These are phyloP conservation scores for Pleurotus tuoliensis DNA, from an alignment of 768 basidiomycete genomes.

Conservation along the genomic window DNA sequence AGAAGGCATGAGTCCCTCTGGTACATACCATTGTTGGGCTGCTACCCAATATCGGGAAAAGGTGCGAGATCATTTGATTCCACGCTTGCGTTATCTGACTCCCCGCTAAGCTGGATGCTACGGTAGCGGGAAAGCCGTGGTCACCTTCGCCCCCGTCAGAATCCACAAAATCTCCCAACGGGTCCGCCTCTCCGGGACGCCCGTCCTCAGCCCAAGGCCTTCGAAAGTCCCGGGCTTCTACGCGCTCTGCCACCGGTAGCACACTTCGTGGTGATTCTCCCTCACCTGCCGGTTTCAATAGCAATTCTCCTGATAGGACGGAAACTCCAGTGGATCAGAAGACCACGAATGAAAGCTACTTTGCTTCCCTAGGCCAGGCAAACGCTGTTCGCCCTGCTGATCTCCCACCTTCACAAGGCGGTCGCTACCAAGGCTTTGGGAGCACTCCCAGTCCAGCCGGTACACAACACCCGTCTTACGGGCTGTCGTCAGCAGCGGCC, in stretches of 20 bases:
- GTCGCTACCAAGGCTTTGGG: constrained; percentile 91
- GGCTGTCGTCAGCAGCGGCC: constrained; percentile 73
- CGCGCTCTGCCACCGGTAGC: constrained; percentile 44
- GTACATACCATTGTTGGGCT: constrained; percentile 92
- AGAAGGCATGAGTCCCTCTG: constrained; percentile 55
- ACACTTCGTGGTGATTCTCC: constrained; percentile 48
- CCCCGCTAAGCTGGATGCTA: constrained; percentile 66
- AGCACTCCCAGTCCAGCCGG: constrained; percentile 60
- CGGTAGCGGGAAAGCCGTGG: constrained; percentile 76
- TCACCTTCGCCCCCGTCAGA: constrained; percentile 68
- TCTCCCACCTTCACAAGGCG: constrained; percentile 91
- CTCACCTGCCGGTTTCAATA: constrained; percentile 51
- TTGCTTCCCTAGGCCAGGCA: constrained; percentile 75
- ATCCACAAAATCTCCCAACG: constrained; percentile 29
- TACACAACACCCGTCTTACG: constrained; percentile 61
- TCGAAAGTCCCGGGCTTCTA: constrained; percentile 79
- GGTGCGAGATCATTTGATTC: constrained; percentile 35
- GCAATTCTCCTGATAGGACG: constrained; percentile 35
- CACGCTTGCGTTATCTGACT: constrained; percentile 6
- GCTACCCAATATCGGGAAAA: constrained; percentile 94
- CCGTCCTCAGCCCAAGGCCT: constrained; percentile 79
- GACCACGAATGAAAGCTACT: constrained; percentile 82
- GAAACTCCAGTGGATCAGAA: constrained; percentile 48
- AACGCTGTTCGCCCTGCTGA: constrained; percentile 77
- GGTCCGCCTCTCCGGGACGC: constrained; percentile 47